Evolutionary conservation across 2,329 filamentous ascomycete species (phyloP).

Genomic region (Pseudomassariella vexata): DNA sequence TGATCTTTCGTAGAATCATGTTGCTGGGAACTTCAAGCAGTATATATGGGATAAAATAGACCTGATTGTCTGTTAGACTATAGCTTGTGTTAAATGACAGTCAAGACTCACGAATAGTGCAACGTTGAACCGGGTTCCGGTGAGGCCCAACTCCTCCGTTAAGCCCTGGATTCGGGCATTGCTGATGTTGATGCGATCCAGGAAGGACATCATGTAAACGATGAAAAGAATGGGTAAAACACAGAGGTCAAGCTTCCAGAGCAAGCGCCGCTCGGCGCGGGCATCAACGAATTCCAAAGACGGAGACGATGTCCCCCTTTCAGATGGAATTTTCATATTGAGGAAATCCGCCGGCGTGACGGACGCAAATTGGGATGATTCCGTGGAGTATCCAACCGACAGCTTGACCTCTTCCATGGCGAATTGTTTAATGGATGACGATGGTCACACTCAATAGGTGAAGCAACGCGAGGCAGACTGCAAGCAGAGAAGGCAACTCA

Average conservation of each 20-base stretch:
- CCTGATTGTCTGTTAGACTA: constrained; percentile 9
- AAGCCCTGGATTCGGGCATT: constrained; percentile 41
- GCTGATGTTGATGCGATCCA: constrained; percentile 41
- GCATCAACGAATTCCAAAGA: constrained; percentile 18
- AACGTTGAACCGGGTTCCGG: constrained; percentile 36
- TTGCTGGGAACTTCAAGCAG: constrained; percentile 39
- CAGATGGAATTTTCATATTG: no score
- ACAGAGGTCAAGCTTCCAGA: constrained; percentile 34
- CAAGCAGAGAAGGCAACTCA: no score
- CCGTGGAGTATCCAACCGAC: no score
- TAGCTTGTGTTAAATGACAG: constrained; percentile 14
- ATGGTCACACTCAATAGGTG: no score
- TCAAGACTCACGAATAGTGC: constrained; percentile 27
- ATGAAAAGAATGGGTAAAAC: constrained; percentile 35
- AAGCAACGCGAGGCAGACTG: no score
- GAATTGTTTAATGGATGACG: no score
- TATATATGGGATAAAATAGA: constrained; percentile 35
- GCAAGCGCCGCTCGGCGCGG: constrained; percentile 26
- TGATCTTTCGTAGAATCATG: constrained; percentile 35
- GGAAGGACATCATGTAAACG: constrained; percentile 35
- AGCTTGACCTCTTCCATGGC: no score
- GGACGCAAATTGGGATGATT: no score
- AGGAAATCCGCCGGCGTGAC: no score
- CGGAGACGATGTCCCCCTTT: no score
- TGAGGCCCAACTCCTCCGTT: constrained; percentile 32